Evolutionary conservation across 176 grass and related monocot genomes (phyloP).

Genomic region (Triticum turgidum): DNA sequence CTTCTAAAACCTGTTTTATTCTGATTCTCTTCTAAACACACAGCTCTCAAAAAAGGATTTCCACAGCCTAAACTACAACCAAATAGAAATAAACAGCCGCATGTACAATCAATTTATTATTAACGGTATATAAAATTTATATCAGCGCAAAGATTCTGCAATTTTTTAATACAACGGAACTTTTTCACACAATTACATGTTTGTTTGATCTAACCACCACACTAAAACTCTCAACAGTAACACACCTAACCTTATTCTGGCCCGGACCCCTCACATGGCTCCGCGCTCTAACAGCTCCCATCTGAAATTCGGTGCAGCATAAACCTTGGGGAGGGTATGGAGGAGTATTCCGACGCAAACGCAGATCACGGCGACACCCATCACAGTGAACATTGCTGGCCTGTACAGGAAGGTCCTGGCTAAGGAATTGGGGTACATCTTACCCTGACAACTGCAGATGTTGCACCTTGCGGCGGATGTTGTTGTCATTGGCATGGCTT

Average conservation of each 20-base stretch:
- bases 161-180: slow-evolving; percentile 31
- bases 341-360: slow-evolving; percentile 82
- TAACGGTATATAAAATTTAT: slow-evolving; percentile 25
- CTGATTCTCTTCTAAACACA: background rate
- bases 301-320: slow-evolving; percentile 70
- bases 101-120: slow-evolving; percentile 34
- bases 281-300: slow-evolving; percentile 85
- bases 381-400: slow-evolving; percentile 82
- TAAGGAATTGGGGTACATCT: slow-evolving; percentile 28
- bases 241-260: slow-evolving; percentile 28
- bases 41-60: background rate
- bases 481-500: slow-evolving; percentile 32
- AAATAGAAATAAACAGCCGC: background rate
- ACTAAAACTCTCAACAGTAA: slow-evolving; percentile 25
- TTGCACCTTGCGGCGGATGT: slow-evolving; percentile 43
- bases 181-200: slow-evolving; percentile 1
- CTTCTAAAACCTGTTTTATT: background rate
- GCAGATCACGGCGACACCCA: slow-evolving; percentile 82
- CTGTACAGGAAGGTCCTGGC: slow-evolving; percentile 77
- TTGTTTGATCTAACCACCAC: slow-evolving; percentile 37
- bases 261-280: slow-evolving; percentile 41
- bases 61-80: slow-evolving; percentile 22
- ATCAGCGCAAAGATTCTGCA: slow-evolving; percentile 15
- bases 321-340: slow-evolving; percentile 74
- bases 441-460: slow-evolving; percentile 54